Conservation (phyloP, 768 basidiomycete genomes). For the Coprinellus aureogranulatus region DNA sequence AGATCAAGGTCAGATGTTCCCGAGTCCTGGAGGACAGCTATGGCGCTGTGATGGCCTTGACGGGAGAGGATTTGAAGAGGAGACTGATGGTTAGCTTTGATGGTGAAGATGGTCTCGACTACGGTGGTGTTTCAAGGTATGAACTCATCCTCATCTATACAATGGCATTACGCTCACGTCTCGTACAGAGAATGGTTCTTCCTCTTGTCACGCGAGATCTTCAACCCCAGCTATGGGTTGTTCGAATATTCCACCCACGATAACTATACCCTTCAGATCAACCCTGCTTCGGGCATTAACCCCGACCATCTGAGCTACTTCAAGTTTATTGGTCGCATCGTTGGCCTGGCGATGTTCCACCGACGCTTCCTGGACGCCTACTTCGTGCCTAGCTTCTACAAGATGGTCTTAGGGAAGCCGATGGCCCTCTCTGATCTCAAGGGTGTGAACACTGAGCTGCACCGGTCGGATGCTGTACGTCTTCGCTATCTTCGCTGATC, state of each 20-base stretch:
- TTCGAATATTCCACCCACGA: conserved; percentile 81
- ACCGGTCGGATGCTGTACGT: conserved; percentile 73
- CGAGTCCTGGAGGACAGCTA: conserved; percentile 88
- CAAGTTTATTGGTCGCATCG: conserved; percentile 74
- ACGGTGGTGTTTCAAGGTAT: conserved; percentile 73
- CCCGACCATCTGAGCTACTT: conserved; percentile 78
- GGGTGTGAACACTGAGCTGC: conserved; percentile 64
- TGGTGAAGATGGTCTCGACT: conserved; percentile 77
- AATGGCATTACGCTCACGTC: conserved; percentile 6
- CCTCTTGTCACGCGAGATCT: conserved; percentile 78
- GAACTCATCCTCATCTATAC: conserved; percentile 6
- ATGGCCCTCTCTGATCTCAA: conserved; percentile 64
- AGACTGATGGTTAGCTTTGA: conserved; percentile 74
- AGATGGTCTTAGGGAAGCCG: conserved; percentile 66
- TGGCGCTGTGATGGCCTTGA: conserved; percentile 77
- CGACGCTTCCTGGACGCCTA: conserved; percentile 76
- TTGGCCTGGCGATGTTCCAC: conserved; percentile 78
- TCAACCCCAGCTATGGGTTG: conserved; percentile 78
- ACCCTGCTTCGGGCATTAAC: conserved; percentile 71
- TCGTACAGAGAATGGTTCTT: conserved; percentile 80
- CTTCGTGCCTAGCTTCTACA: conserved; percentile 79
- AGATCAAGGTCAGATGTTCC: conserved; percentile 76
- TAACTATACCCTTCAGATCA: conserved; percentile 80
- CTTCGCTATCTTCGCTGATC: background rate
- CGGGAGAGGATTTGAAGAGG: conserved; percentile 68